Evolutionary conservation across 805 yeast species (phyloP).

Genomic region (Kodamaea sagamina): DNA sequence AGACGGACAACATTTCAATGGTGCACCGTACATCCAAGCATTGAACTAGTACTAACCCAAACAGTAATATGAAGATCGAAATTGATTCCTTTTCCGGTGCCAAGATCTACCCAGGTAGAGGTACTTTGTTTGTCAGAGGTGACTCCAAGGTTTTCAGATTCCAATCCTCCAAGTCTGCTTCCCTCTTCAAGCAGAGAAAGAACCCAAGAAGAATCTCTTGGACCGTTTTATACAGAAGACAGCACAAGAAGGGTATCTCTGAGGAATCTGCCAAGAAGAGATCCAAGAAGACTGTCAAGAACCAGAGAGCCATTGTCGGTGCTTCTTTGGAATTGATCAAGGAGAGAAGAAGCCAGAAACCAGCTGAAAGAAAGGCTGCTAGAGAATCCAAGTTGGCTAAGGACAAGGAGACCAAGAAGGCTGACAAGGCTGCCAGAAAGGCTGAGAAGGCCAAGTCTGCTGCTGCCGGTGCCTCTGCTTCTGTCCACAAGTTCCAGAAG

Average conservation of each 20-base stretch:
- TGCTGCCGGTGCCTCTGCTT: conserved; percentile 67
- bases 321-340: conserved; percentile 97
- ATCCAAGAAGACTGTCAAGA: conserved; percentile 95
- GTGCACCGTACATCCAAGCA: no score
- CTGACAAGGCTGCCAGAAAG: conserved; percentile 91
- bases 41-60: conserved; percentile 36
- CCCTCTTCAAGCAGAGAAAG: conserved; percentile 99
- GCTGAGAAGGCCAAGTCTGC: conserved; percentile 84
- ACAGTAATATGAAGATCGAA: conserved; percentile 88
- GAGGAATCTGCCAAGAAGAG: conserved; percentile 98
- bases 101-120: conserved; percentile 99
- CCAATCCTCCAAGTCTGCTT: conserved; percentile 95
- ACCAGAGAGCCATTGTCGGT: conserved; percentile 99
- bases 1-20: no score
- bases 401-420: conserved; percentile 87
- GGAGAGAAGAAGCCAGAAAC: conserved; percentile 94
- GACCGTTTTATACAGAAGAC: conserved; percentile 99
- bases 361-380: conserved; percentile 97
- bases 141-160: conserved; percentile 99
- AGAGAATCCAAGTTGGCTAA: conserved; percentile 86
- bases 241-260: conserved; percentile 99
- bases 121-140: conserved; percentile 98
- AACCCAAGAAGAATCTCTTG: conserved; percentile 99
- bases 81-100: conserved; percentile 99
- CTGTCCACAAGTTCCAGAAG: conserved; percentile 92